Base-by-base conservation (phyloP, 2,329 filamentous ascomycete genomes). In the Bipolaris sorokiniana region DNA sequence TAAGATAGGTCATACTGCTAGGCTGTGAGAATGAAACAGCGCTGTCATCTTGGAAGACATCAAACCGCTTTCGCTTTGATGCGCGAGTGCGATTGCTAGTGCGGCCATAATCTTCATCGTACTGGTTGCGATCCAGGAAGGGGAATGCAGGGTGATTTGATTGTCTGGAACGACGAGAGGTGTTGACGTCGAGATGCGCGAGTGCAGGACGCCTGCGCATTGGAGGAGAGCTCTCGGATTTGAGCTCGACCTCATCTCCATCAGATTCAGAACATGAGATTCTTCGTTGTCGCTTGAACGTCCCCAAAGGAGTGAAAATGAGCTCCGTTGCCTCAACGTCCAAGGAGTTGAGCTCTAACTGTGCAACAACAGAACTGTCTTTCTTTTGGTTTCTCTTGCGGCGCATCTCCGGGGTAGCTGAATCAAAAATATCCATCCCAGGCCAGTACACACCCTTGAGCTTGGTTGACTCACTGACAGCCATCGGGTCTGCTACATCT, bases 391-490 rank as follows among this genome's bases (percentile, higher is more conserved):
- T 93, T 49, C 90, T 83, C 77, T 86, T 90, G 44, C 88, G 84
- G 66, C 86, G 88, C 82, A 90, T 89, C 59, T 89, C 85, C 15
- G 87, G 83, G 4, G 88, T 90, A 4, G 90, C 90, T 51, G 90
- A 87, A 74, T 94, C 90, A 71, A 93, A 92, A n/a, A 91, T 82
- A 51, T 86, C 84, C 90, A 93, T 93, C 16, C 90, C 90, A 2
- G 88, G 88, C 82, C 88, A 92, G 45, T 86, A 80, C n/a, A 88
- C 79, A 2, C 90, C 90, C 73, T 93, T 93, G 51, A 92, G 81
- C 68, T 81, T 84, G 56, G 74, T 80, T 48, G 68, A 71, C 53
- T 79, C 77, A 40, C 72, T 77, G 23, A 70, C 69, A 45, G 66
- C 66, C 51, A 66, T 68, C 20, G 69, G 65, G 22, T 71, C 68